phyloP scores from a whole-genome alignment of 257 asterid genomes.

The Euphrasia confusa region DNA sequence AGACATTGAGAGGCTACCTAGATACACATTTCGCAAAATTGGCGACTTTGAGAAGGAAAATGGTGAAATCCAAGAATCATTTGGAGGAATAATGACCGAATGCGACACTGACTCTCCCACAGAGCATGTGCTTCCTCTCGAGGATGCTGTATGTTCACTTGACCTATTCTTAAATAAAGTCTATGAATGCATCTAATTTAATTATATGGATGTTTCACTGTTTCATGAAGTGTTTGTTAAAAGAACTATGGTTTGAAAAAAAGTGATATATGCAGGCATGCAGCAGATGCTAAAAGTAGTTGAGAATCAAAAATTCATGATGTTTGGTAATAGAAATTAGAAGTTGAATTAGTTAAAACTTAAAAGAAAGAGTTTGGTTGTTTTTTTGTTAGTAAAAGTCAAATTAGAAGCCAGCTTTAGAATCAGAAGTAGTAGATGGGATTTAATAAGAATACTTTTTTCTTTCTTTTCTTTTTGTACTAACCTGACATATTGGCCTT shows the following conservation, averaged over 20 bases:
- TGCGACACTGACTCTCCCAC: conserved; percentile 68
- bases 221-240: neutral
- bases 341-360: neutral
- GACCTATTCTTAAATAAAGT: neutral
- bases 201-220: neutral
- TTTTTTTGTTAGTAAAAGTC: neutral
- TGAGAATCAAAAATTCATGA: neutral
- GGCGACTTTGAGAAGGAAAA: conserved; percentile 88
- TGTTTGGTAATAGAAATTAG: neutral
- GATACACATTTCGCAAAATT: conserved; percentile 68
- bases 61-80: conserved; percentile 88
- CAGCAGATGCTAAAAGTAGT: neutral
- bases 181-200: conserved; percentile 1
- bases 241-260: neutral
- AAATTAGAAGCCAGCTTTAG: neutral
- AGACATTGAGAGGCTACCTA: conserved; percentile 85
- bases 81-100: conserved; percentile 89
- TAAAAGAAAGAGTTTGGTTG: neutral
- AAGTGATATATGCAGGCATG: neutral
- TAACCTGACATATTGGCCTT: too few relatives aligned
- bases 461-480: too few relatives aligned
- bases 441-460: too few relatives aligned
- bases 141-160: conserved; percentile 70
- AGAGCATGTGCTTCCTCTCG: conserved; percentile 80
- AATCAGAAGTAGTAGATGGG: neutral